phyloP scores from a whole-genome alignment of 2,329 filamentous ascomycete species.

The Colletotrichum somersetense region DNA sequence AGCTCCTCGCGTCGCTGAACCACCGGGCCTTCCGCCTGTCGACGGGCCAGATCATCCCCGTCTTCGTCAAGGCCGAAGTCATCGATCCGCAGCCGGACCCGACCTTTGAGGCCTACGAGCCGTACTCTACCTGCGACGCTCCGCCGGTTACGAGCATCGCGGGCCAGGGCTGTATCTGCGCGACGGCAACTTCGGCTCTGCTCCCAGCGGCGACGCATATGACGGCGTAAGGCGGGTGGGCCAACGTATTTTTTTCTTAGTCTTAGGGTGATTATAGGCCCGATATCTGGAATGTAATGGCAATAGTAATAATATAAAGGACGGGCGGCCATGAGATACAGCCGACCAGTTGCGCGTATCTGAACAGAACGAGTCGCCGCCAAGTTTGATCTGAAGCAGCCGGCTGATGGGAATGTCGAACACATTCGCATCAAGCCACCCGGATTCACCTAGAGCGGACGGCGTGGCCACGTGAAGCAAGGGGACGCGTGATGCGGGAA shows the following conservation, averaged over 20 bases:
- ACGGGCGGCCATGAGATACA: not conserved
- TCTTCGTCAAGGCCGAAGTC: constrained; percentile 72
- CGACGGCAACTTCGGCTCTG: constrained; percentile 43
- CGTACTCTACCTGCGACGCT: constrained; percentile 58
- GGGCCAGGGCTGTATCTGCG: constrained; percentile 58
- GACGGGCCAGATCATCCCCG: constrained; percentile 78
- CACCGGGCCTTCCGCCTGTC: constrained; percentile 72
- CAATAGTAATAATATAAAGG: not conserved
- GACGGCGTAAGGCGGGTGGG: constrained; percentile 42
- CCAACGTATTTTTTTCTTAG: too few relatives aligned
- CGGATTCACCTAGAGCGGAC: not conserved
- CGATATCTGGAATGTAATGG: constrained; percentile 23
- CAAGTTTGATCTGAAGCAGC: constrained; percentile 12
- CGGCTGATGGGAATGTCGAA: not conserved
- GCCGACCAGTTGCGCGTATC: not conserved
- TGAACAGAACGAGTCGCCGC: not conserved
- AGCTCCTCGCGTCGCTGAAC: constrained; percentile 66
- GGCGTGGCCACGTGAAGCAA: not conserved
- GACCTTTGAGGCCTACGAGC: constrained; percentile 53
- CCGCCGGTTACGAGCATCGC: constrained; percentile 60
- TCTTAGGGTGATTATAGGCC: not conserved
- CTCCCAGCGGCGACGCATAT: constrained; percentile 34
- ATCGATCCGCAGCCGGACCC: constrained; percentile 47
- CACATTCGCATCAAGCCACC: not conserved
- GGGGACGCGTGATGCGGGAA: not conserved